phyloP scores from a whole-genome alignment of 1,284 basidiomycete species.

The Ceratobasidium sp. region DNA sequence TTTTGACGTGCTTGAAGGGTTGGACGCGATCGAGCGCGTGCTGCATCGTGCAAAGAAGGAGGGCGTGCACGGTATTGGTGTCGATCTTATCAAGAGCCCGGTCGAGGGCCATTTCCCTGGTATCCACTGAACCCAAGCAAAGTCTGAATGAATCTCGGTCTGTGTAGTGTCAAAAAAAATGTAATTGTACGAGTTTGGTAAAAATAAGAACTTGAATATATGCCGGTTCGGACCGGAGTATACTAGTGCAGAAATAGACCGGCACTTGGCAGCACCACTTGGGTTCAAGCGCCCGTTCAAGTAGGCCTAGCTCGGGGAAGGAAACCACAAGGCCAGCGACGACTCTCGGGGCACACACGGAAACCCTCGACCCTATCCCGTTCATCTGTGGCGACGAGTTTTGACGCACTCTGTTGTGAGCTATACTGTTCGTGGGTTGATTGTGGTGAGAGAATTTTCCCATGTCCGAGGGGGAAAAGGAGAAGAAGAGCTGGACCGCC shows the following conservation, averaged over 20 bases:
- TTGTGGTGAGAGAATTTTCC: not conserved
- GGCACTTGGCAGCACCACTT: constrained; percentile 7
- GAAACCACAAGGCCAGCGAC: not conserved
- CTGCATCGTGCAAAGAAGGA: constrained; percentile 75
- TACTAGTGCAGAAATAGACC: not conserved
- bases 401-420: not conserved
- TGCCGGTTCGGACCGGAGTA: not conserved
- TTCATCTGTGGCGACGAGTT: not conserved
- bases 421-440: not conserved
- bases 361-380: not conserved
- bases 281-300: not conserved
- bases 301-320: not conserved
- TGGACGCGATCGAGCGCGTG: constrained; percentile 88
- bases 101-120: constrained; percentile 35
- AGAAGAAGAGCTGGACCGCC: constrained; percentile 5
- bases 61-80: constrained; percentile 61
- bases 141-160: too few relatives aligned
- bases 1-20: constrained; percentile 59
- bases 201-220: not conserved
- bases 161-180: not conserved
- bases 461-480: constrained; percentile 1
- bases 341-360: not conserved
- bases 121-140: constrained; percentile 5
- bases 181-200: not conserved
- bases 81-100: constrained; percentile 47